Base-by-base conservation (phyloP, 176 grass and related monocot genomes). In the Chrysopogon serrulatus region DNA sequence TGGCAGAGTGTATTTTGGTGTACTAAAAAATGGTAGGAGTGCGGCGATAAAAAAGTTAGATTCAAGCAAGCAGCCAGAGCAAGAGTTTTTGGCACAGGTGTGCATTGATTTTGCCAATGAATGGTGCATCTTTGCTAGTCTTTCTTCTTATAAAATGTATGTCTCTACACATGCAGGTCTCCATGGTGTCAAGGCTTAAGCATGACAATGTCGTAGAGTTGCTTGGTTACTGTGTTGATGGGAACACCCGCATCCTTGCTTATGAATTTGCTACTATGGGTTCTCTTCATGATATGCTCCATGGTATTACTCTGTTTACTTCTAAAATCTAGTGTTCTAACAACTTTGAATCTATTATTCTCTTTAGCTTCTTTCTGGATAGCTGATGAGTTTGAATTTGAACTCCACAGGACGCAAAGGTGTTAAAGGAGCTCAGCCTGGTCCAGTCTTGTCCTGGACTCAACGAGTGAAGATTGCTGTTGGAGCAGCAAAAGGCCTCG, bases 51-150 rank as follows among this genome's bases (percentile, higher is more conserved):
- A 95, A 70, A 95, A 92, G 85, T 76, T 95, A 75, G 89, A 95
- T 71, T 85, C 92, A 24, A 95, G 92, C 65, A 95, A 95, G 82
- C 92, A 95, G 73, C 90, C 92, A 16, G 92, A 95, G 28, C 90
- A 95, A 85, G 92, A 95, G 83, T 86, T 92, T 82, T 71, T 92
- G 54, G 87, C 87, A 66, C 92, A 95, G 87, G 89, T 95, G 24
- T 42, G 66, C 10, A 27, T 19, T 8, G n/a, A 35, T 53, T 82
- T 56, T 59, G 32, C 24, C 49, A 56, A 23, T 45, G 11, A 32
- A 82, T 73, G 73, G 37, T 73, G 39, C 68, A 83, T 73, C 35
- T 44, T 60, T 31, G 10, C 35, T 73, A n/a, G 37, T 61, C 17
- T 44, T 73, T 72, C 18, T 56, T 4, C 24, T 51, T 85, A 77